Base-by-base conservation (phyloP, 768 basidiomycete genomes). In the Auricularia sp. region DNA sequence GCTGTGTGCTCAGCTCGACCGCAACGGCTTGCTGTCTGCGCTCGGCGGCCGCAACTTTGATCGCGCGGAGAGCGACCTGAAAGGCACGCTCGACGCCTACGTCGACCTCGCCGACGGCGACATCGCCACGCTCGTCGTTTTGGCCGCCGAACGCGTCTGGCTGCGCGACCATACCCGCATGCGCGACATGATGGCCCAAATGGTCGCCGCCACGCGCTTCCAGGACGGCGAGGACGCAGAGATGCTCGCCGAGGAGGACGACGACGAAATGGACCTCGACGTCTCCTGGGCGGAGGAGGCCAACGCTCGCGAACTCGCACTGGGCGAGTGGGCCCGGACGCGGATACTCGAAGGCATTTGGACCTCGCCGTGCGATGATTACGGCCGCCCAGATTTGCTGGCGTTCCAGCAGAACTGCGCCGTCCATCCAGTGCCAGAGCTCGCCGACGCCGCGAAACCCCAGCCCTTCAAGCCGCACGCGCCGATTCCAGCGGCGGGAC, bases 341-440 rank as follows among this genome's bases (percentile, higher is more conserved):
- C 76, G 88, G 59, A 85, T 91, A 60, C 73, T 91, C 21, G 88
- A 91, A 64, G 90, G 90, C 2, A 80, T 84, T 68, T 91, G 90
- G 89, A 73, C 85, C 54, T 86, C 81, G 61, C 90, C 89, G 10
- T 87, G 84, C 0, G 90, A 91, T 71, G 78, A 83, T 58, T 90
- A 82, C 64, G 23, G 61, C 60, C 35, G 62, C 59, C 21, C 63
- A n/a, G 21, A 16, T 4, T 35, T 62, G 47, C 34, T 63, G 34
- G 56, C 65, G 7, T 42, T 39, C 51, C 59, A 60, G 35, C 58
- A 44, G 8, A 23, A 53, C 10, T 59, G 58, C 3, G 64, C 66
- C 12, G 6, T 65, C 14, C 59, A 62, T 36, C 66, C 66, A 3
- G 44, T 65, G 16, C 61, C 64, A 7, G 53, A 60, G 35, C 61